A percentile compares a stretch with the other conserved stretches of the same genome.
Evolutionary conservation across 2,329 filamentous ascomycete species (phyloP).

Genomic region (Arthrobotrys sinensis): DNA sequence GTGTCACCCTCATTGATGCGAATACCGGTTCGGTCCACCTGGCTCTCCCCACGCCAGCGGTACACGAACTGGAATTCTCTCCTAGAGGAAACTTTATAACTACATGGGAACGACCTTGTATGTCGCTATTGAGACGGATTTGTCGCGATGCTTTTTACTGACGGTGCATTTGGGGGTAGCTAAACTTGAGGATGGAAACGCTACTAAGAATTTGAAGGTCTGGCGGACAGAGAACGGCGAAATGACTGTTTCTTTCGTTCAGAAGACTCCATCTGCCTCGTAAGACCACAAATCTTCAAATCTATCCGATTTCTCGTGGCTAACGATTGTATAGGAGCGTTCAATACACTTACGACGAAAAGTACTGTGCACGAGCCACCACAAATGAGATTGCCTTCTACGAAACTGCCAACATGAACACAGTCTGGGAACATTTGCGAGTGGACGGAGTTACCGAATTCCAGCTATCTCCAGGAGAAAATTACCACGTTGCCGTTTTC

Average conservation of each 20-base stretch:
- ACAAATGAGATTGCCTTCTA: slow-evolving; percentile 99
- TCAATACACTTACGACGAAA: slow-evolving; percentile 95
- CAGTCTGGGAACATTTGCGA: slow-evolving; percentile 94
- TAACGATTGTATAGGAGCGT: slow-evolving; percentile 74
- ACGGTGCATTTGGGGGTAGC: slow-evolving; percentile 66
- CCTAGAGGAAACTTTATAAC: slow-evolving; percentile 92
- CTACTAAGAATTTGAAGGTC: slow-evolving; percentile 95
- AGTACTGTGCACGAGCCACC: slow-evolving; percentile 90
- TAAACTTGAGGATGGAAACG: slow-evolving; percentile 94
- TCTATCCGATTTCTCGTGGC: neutral
- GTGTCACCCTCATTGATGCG: slow-evolving; percentile 87
- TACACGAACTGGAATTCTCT: slow-evolving; percentile 95
- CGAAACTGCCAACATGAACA: slow-evolving; percentile 85
- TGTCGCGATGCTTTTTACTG: neutral
- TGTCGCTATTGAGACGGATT: slow-evolving; percentile 28
- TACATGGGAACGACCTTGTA: slow-evolving; percentile 88
- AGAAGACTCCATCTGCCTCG: slow-evolving; percentile 96
- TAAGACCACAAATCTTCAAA: slow-evolving; percentile 15
- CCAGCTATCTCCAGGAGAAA: slow-evolving; percentile 88
- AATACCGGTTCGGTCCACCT: slow-evolving; percentile 81
- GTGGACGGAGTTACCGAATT: slow-evolving; percentile 93
- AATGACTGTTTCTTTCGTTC: slow-evolving; percentile 90
- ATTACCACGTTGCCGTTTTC: slow-evolving; percentile 93
- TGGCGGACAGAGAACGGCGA: slow-evolving; percentile 83
- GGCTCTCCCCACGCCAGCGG: slow-evolving; percentile 82